Base-by-base conservation (phyloP, 2,329 filamentous ascomycete species). In the Xylaria sp. region DNA sequence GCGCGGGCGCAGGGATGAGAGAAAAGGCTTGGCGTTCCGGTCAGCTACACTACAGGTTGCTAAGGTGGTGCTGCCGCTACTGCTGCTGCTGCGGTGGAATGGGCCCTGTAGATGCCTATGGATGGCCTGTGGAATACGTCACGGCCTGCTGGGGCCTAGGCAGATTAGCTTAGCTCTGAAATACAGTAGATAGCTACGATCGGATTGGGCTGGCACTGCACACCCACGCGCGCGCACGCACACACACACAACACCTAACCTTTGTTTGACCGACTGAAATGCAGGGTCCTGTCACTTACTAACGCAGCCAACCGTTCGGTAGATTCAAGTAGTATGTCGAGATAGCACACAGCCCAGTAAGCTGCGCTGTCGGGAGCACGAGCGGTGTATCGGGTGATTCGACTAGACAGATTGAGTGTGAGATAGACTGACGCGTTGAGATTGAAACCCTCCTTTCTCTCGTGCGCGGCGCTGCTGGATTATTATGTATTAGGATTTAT, bases 61-160 rank as follows among this genome's bases (percentile, higher is more conserved):
- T 28, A 23, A 28, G 28, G 28, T 28, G 28, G 28, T 28, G 28
- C 28, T 28, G 28, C 28, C 28, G 28, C 6, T 5, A n/a, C n/a
- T 55, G 50, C 8, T 25, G n/a, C n/a, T 56, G 39, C 4, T 15
- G 41, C 12, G 15, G 41, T 44, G 41, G 34, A 37, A 44, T 57
- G 54, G 39, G 41, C 41, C n/a, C 68, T 55, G 54, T 51, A 58
- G 52, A 37, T 62, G 51, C 20, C 28, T 57, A 61, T 60, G 46
- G 64, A 65, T 64, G 72, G 51, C 20, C 28, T 57, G 64, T 60
- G 41, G 64, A 65, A 64, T 73, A 73, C 71, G 71, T 73, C 71
- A 73, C 69, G 50, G 59, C 39, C 48, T 54, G 56, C 37, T 12
- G 51, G 56, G 46, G 48, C 54, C 50, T 41, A 58, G 65, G 58